Percentiles rank a stretch among this genome's conserved stretches.
Evolutionary conservation across 1,284 basidiomycete genomes (phyloP).

Genomic region (Trichosporon inkin): DNA sequence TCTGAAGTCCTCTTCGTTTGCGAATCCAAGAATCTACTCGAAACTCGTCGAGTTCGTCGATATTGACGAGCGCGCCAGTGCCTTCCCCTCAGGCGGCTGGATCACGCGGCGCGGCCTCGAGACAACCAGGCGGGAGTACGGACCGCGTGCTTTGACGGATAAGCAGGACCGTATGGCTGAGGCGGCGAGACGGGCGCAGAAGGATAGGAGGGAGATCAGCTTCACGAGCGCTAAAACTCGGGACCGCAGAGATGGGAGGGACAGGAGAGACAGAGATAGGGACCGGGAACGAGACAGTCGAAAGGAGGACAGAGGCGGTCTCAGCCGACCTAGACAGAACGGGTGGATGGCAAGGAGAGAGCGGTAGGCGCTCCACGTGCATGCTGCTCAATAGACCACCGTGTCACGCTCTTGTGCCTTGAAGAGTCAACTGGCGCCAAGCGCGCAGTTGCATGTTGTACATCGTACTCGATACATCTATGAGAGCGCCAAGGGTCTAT

Average conservation of each 20-base stretch:
- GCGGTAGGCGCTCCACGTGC: too few relatives aligned
- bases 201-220: slow-evolving; percentile 58
- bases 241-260: slow-evolving; percentile 13
- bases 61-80: slow-evolving; percentile 76
- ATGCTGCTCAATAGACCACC: too few relatives aligned
- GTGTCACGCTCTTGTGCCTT: too few relatives aligned
- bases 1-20: slow-evolving; percentile 81
- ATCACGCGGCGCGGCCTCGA: slow-evolving; percentile 35
- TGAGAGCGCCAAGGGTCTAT: too few relatives aligned
- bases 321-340: not conserved
- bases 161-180: slow-evolving; percentile 61
- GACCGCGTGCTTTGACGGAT: slow-evolving; percentile 42
- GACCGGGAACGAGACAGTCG: slow-evolving; percentile 20
- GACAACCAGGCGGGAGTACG: slow-evolving; percentile 25
- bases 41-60: slow-evolving; percentile 85
- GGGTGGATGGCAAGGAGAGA: slow-evolving; percentile 1
- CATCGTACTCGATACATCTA: too few relatives aligned
- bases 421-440: too few relatives aligned
- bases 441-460: too few relatives aligned
- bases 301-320: slow-evolving; percentile 13
- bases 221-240: slow-evolving; percentile 49
- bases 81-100: slow-evolving; percentile 60
- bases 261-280: slow-evolving; percentile 15
- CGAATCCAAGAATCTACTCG: slow-evolving; percentile 89
- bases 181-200: slow-evolving; percentile 55